phyloP scores from a whole-genome alignment of 352 stramenopile species.

The Phytophthora niederhauseri region DNA sequence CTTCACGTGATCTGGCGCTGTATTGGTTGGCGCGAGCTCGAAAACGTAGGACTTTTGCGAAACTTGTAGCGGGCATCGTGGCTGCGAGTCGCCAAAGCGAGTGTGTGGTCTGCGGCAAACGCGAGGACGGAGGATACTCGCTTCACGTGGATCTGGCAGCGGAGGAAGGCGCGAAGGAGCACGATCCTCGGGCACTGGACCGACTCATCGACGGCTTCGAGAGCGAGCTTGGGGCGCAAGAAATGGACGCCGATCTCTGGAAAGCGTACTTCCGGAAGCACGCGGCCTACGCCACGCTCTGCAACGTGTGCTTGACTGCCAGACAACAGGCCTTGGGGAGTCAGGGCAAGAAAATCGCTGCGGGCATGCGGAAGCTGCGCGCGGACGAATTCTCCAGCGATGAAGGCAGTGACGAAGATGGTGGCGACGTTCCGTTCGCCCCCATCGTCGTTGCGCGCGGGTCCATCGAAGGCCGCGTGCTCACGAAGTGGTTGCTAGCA shows the following conservation, averaged over 20 bases:
- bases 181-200: constrained; percentile 80
- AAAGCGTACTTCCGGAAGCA: constrained; percentile 97
- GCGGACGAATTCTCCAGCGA: constrained; percentile 95
- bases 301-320: constrained; percentile 89
- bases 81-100: constrained; percentile 81
- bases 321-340: constrained; percentile 28
- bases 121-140: constrained; percentile 56
- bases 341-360: constrained; percentile 25
- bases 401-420: constrained; percentile 76
- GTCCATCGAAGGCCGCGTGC: constrained; percentile 92
- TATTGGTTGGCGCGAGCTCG: constrained; percentile 94
- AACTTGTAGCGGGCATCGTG: constrained; percentile 87
- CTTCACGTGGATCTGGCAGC: constrained; percentile 88
- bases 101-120: constrained; percentile 87
- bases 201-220: constrained; percentile 80
- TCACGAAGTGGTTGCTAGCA: constrained; percentile 95
- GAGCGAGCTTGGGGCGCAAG: constrained; percentile 79
- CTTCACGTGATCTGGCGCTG: constrained; percentile 89
- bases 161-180: constrained; percentile 59
- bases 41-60: constrained; percentile 92
- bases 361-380: constrained; percentile 69
- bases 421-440: constrained; percentile 85
- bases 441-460: constrained; percentile 91
- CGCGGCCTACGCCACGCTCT: constrained; percentile 93
- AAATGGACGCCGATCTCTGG: constrained; percentile 94